phyloP scores from a whole-genome alignment of 2,329 filamentous ascomycete genomes.

The Fusarium stilboides region DNA sequence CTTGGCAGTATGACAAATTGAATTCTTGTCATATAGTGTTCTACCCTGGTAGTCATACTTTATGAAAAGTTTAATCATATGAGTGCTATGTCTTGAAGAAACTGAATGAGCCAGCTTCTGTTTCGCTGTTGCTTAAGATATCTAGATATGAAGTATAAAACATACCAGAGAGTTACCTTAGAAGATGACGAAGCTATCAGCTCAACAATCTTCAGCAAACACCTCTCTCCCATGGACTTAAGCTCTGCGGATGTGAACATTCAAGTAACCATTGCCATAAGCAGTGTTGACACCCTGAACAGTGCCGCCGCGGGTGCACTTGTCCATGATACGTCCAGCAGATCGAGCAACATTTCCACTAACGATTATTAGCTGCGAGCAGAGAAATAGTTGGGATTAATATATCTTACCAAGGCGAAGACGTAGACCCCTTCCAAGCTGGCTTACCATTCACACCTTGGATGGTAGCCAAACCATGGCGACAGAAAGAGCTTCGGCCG shows the following conservation, averaged over 20 bases:
- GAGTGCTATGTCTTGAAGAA: no score
- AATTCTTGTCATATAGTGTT: no score
- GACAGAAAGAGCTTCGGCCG: neutral
- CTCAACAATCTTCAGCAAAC: no score
- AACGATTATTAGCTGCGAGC: neutral
- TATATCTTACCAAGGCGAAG: neutral
- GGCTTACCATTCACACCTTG: neutral
- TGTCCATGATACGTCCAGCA: neutral
- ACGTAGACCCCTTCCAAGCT: neutral
- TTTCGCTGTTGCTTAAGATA: no score
- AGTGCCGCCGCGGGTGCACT: neutral
- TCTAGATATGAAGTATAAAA: no score
- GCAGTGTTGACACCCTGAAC: neutral
- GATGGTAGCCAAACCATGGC: neutral
- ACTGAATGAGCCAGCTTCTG: no score
- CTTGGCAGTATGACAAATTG: no score
- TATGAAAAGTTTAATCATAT: no score
- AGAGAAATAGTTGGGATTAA: accelerated
- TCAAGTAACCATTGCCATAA: neutral
- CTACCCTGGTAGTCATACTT: no score
- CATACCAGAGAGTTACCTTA: no score
- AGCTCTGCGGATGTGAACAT: neutral
- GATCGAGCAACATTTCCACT: neutral
- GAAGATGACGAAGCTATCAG: no score
- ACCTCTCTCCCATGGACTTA: neutral